A percentile compares a stretch with the other conserved stretches of the same genome.
Conservation (phyloP, 2,329 filamentous ascomycete species). For the Aspergillus ruber region DNA sequence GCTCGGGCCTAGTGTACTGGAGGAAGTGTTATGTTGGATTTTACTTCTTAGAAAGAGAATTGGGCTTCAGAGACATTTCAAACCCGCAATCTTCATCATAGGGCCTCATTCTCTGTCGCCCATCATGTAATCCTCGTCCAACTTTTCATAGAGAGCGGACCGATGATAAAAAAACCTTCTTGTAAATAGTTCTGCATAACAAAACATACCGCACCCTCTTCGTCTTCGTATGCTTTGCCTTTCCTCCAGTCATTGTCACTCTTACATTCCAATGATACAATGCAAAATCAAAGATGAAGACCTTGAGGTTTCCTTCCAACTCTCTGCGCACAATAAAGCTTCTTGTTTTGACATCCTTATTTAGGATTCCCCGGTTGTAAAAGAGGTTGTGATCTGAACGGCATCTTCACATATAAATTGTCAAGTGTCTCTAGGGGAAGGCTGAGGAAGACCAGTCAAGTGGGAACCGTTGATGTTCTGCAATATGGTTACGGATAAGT, state of each 20-base stretch:
- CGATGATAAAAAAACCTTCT: conserved; percentile 12
- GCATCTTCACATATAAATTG: conserved; percentile 17
- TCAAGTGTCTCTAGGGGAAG: conserved; percentile 8
- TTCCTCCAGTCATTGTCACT: conserved; percentile 9
- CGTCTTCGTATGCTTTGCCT: conserved; percentile 11
- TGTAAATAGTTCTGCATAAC: conserved; percentile 11
- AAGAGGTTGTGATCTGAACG: conserved; percentile 11
- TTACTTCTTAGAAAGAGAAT: no score
- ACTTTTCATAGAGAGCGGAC: conserved; percentile 4
- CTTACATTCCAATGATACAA: conserved; percentile 6
- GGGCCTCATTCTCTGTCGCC: background rate
- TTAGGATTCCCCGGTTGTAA: conserved; percentile 11
- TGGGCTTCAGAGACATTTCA: no score
- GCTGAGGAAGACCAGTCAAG: conserved; percentile 8
- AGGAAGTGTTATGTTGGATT: no score
- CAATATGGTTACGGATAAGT: conserved; percentile 11
- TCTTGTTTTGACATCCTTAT: conserved; percentile 14
- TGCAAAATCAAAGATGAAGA: conserved; percentile 12
- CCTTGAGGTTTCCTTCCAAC: background rate
- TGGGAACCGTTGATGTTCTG: conserved; percentile 11
- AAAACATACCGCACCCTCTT: conserved; percentile 13
- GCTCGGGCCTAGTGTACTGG: no score
- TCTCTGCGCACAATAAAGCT: conserved; percentile 10
- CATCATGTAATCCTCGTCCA: background rate
- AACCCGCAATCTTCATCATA: no score